phyloP scores from a whole-genome alignment of 2,329 filamentous ascomycete genomes.

The Cercospora sp. region DNA sequence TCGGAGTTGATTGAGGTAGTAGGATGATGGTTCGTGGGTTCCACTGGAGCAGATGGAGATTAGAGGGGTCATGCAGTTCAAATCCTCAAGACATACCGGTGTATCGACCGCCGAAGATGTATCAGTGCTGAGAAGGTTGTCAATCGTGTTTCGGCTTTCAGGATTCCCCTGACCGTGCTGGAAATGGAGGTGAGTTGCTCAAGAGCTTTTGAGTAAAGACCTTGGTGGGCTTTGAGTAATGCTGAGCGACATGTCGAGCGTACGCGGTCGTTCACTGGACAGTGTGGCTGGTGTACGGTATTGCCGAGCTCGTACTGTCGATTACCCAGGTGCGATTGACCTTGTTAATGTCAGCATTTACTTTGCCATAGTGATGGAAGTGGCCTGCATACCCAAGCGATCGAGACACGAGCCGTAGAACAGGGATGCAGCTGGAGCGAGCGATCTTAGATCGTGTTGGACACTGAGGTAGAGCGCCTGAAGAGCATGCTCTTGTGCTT shows the following conservation, averaged over 20 bases:
- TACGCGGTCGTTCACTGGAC: slow-evolving; percentile 74
- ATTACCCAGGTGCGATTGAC: slow-evolving; percentile 58
- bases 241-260: slow-evolving; percentile 72
- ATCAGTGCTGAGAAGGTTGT: slow-evolving; percentile 66
- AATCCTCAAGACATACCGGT: slow-evolving; percentile 43
- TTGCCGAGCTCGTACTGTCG: slow-evolving; percentile 72
- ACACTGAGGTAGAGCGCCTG: slow-evolving; percentile 80
- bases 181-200: slow-evolving; percentile 61
- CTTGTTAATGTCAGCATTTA: slow-evolving; percentile 36
- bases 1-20: slow-evolving; percentile 60
- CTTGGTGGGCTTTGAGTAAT: slow-evolving; percentile 64
- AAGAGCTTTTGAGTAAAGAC: slow-evolving; percentile 70
- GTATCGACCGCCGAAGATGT: slow-evolving; percentile 63
- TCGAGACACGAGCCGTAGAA: slow-evolving; percentile 74
- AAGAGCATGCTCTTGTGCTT: slow-evolving; percentile 74
- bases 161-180: slow-evolving; percentile 64
- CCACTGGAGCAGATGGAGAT: slow-evolving; percentile 44
- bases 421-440: slow-evolving; percentile 72
- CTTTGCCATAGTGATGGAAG: neutral
- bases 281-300: slow-evolving; percentile 65
- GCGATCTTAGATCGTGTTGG: slow-evolving; percentile 70
- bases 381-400: slow-evolving; percentile 61
- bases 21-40: slow-evolving; percentile 58
- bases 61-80: neutral
- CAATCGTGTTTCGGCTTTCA: slow-evolving; percentile 77